Conservation (phyloP, 169 alveolate genomes). For the Ichthyophthirius multifiliis region DNA sequence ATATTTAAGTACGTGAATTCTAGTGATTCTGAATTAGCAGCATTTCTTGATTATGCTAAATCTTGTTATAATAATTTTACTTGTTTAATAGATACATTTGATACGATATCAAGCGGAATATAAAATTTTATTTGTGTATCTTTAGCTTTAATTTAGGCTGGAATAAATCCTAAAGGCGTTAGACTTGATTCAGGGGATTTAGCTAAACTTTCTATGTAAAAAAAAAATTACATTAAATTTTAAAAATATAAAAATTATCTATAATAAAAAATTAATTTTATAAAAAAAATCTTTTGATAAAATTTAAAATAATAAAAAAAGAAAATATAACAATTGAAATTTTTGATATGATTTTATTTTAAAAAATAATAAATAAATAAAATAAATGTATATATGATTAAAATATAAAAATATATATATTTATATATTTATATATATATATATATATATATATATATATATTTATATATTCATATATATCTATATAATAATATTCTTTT, state of each 20-base stretch:
- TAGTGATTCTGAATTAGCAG: constrained; percentile 82
- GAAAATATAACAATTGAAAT: too few species aligned
- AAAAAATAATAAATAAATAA: too few species aligned
- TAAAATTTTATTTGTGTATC: constrained; percentile 85
- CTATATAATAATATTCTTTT: not conserved
- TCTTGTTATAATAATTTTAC: constrained; percentile 75
- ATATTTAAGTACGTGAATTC: constrained; percentile 19
- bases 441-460: too few species aligned
- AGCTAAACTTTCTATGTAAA: constrained; percentile 60
- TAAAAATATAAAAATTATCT: too few species aligned
- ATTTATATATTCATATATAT: not conserved
- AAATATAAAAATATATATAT: not conserved
- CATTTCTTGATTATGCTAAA: constrained; percentile 81
- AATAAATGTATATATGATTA: too few species aligned
- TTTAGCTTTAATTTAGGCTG: constrained; percentile 70
- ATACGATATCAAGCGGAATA: constrained; percentile 81
- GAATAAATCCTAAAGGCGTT: constrained; percentile 81
- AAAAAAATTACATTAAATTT: too few species aligned
- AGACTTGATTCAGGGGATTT: constrained; percentile 92
- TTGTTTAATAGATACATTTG: constrained; percentile 83
- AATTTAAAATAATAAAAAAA: too few species aligned
- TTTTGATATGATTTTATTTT: too few species aligned
- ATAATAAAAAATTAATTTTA: too few species aligned
- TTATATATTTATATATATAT: too few species aligned
- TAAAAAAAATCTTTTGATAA: too few species aligned